Evolutionary conservation across 768 basidiomycete genomes (phyloP).

Genomic region (Hericium coralloides): DNA sequence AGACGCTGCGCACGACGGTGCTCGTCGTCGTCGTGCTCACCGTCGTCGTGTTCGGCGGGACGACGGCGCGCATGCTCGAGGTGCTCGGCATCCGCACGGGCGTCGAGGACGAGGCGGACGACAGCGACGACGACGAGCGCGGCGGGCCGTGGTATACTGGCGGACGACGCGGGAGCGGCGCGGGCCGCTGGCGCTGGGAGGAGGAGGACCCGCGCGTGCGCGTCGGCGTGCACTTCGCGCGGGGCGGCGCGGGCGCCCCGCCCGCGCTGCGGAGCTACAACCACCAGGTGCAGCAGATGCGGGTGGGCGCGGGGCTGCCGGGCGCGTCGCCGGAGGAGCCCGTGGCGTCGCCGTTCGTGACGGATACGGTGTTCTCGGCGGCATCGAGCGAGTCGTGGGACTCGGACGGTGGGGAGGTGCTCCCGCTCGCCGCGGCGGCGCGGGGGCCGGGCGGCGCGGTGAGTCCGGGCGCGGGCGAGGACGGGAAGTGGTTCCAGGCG

Average conservation of each 20-base stretch:
- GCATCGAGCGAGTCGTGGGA: slow-evolving; percentile 72
- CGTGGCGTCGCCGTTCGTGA: slow-evolving; percentile 9
- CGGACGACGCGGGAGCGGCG: not conserved
- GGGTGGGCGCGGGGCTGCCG: not conserved
- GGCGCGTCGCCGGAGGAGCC: not conserved
- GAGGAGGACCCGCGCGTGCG: slow-evolving; percentile 8
- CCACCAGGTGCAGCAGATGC: slow-evolving; percentile 38
- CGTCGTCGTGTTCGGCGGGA: slow-evolving; percentile 91
- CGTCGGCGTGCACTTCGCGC: slow-evolving; percentile 16
- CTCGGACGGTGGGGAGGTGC: slow-evolving; percentile 65
- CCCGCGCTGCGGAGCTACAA: slow-evolving; percentile 48
- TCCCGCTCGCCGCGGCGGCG: slow-evolving; percentile 56
- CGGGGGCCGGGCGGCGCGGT: not conserved
- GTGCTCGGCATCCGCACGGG: slow-evolving; percentile 93
- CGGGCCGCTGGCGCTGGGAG: not conserved
- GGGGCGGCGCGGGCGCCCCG: slow-evolving; percentile 29
- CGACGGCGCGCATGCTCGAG: slow-evolving; percentile 95
- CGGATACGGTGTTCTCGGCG: slow-evolving; percentile 47
- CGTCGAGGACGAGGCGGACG: slow-evolving; percentile 81
- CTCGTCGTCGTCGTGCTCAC: slow-evolving; percentile 94
- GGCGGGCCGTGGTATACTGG: not conserved
- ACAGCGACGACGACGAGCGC: slow-evolving; percentile 40
- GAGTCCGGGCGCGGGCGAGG: slow-evolving; percentile 32
- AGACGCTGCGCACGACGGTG: slow-evolving; percentile 87
- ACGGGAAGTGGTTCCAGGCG: slow-evolving; percentile 93